Conservation (phyloP, 176 grass and related monocot species). For the Zoysia pacifica region DNA sequence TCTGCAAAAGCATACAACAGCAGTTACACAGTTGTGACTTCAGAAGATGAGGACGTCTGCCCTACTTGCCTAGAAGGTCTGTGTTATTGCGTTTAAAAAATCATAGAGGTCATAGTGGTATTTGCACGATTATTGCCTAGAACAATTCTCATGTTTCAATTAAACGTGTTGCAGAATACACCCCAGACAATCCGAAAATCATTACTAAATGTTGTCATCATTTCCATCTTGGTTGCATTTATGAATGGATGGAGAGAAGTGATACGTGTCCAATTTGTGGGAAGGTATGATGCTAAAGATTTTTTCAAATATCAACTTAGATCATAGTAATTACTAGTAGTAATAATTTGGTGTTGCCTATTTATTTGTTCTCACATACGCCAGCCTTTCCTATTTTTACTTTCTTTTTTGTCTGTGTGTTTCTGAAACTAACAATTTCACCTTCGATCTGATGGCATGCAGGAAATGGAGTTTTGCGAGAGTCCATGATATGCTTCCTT, state of each 20-base stretch:
- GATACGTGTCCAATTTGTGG: conserved; percentile 89
- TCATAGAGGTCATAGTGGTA: conserved; percentile 4
- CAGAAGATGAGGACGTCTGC: conserved; percentile 90
- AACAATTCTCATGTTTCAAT: neutral
- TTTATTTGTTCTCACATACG: neutral
- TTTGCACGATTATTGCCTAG: too few relatives aligned
- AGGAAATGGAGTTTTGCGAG: conserved; percentile 95
- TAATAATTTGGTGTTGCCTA: neutral
- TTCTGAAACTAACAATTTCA: neutral
- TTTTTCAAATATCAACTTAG: conserved; percentile 13
- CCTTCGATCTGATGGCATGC: conserved; percentile 19
- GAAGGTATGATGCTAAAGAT: conserved; percentile 44
- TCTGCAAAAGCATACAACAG: conserved; percentile 63
- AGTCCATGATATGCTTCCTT: conserved; percentile 56
- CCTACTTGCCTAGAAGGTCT: conserved; percentile 96
- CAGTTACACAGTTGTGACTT: conserved; percentile 52
- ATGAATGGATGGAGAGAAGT: conserved; percentile 97
- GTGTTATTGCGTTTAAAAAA: neutral
- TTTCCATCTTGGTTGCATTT: conserved; percentile 97
- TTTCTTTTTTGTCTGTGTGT: neutral
- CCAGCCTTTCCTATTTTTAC: neutral
- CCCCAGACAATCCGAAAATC: conserved; percentile 80
- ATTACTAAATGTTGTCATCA: conserved; percentile 82
- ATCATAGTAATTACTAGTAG: neutral
- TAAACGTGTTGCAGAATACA: conserved; percentile 65